phyloP scores from a whole-genome alignment of 176 grass and related monocot species.

The Areca catechu region DNA sequence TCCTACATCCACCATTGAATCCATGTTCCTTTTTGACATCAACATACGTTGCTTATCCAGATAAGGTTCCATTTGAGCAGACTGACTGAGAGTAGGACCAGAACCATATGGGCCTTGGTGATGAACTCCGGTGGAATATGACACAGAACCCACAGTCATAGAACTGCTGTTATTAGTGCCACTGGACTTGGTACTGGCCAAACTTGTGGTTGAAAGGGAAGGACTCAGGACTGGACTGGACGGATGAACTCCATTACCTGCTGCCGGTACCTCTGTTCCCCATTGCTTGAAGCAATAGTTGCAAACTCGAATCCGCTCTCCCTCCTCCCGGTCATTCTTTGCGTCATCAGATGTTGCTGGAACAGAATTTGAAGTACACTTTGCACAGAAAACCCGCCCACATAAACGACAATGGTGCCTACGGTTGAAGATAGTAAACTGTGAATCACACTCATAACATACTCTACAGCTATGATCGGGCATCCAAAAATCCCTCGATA shows the following conservation, averaged over 20 bases:
- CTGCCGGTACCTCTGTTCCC: constrained; percentile 30
- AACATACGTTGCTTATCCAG: constrained; percentile 31
- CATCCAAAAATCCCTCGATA: constrained; percentile 92
- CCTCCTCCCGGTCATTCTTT: constrained; percentile 31
- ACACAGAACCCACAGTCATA: constrained; percentile 32
- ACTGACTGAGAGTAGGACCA: constrained; percentile 11
- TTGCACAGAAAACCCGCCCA: constrained; percentile 88
- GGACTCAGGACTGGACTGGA: constrained; percentile 39
- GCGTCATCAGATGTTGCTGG: constrained; percentile 32
- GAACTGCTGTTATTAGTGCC: constrained; percentile 37
- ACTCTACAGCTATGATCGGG: constrained; percentile 92
- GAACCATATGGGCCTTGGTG: background rate
- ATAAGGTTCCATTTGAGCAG: constrained; percentile 15
- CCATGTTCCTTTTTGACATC: constrained; percentile 15
- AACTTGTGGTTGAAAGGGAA: constrained; percentile 47
- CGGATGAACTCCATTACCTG: constrained; percentile 20
- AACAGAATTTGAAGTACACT: constrained; percentile 72
- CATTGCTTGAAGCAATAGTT: constrained; percentile 77
- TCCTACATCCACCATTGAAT: constrained; percentile 20
- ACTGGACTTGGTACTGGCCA: constrained; percentile 52
- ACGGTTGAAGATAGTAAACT: constrained; percentile 85
- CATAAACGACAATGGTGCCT: constrained; percentile 92
- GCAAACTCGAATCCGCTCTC: constrained; percentile 77
- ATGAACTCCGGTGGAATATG: constrained; percentile 12
- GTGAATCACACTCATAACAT: constrained; percentile 91